Percentiles rank a stretch among this genome's conserved stretches.
These are phyloP conservation scores for Hypoxylon sp. DNA, from an alignment of 2,329 filamentous ascomycete species.

Conservation along the genomic window DNA sequence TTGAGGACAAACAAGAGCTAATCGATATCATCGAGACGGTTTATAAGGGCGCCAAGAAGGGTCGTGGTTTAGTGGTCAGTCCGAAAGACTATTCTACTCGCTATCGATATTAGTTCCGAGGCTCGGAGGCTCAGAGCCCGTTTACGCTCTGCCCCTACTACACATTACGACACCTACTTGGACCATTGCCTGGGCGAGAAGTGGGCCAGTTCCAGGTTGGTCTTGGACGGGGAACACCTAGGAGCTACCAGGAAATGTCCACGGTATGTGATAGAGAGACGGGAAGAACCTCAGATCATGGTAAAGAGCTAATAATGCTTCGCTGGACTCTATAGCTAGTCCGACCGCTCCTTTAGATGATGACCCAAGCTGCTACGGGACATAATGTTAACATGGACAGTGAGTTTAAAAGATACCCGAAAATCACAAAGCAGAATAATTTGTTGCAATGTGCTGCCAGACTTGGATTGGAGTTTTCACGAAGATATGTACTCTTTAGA, in stretches of 20 bases:
- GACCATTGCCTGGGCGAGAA: neutral
- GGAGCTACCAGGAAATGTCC: constrained; percentile 8
- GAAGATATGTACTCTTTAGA: neutral
- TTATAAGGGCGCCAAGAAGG: constrained; percentile 98
- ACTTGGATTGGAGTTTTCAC: neutral
- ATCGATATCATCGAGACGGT: constrained; percentile 99
- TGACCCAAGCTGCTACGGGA: constrained; percentile 16
- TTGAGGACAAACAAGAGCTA: constrained; percentile 98
- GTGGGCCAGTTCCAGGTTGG: neutral
- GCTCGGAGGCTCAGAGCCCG: neutral
- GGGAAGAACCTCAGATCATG: constrained; percentile 4
- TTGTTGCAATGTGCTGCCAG: neutral
- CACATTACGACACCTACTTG: neutral
- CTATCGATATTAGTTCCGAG: constrained; percentile 49
- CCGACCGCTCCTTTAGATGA: neutral
- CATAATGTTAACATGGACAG: constrained; percentile 5
- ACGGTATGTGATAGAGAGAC: constrained; percentile 31
- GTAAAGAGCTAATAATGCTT: constrained; percentile 28
- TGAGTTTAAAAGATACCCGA: neutral
- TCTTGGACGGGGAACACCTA: neutral
- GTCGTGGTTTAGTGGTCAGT: constrained; percentile 93
- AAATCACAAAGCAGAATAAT: neutral
- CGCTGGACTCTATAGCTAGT: constrained; percentile 10
- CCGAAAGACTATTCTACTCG: constrained; percentile 77
- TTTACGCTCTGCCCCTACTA: neutral